Base-by-base conservation (phyloP, 192 early-diverging fungal species). In the Coemansia sp. region DNA sequence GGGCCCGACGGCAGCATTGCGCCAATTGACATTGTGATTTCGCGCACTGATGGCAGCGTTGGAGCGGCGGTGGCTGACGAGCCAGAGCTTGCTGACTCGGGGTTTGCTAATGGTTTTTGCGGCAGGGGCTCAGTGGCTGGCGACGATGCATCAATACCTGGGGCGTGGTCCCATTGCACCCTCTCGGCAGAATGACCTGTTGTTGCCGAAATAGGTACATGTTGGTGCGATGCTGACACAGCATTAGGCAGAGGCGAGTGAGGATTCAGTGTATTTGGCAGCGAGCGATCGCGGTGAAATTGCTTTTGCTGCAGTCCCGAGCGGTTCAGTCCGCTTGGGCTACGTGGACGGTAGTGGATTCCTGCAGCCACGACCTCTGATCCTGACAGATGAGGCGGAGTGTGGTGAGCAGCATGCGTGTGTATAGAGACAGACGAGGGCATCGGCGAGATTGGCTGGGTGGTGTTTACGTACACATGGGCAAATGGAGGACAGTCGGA, bases 21-120 rank as follows among this genome's bases (percentile, higher is more conserved):
- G 9, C 68, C 72, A 29, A 80, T 80, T 6, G 77, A 73, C 53
- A 63, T 66, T 11, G 77, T 80, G 32, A 80, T 64, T 25, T 80
- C 77, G 43, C 77, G 71, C 57, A 80, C 72, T 2, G 77, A 80
- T 2, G 77, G 77, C 15, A 80, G 62, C 41, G 57, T 50, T 6
- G 73, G 77, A 14, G 70, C 58, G 12, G 57, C 37, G 3, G 62
- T 41, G 43, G 65, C 58, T 7, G 69, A 62, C 17, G 67, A 48
- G 60, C 43, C 53, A 14, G 69, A 60, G 55, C 59, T 57, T 7
- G 60, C 53, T 0, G 63, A 53, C 19, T 62, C 66, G 5, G 63
- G 58, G 11, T 58, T 63, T n/a, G 54, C 32, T 1, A 39, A 51
- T 25, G 39, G 63, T 32, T 39, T 62, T 21, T 60, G 62, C 2